Conservation (phyloP, 2,329 filamentous ascomycete species). For the Sporothrix dimorphospora region DNA sequence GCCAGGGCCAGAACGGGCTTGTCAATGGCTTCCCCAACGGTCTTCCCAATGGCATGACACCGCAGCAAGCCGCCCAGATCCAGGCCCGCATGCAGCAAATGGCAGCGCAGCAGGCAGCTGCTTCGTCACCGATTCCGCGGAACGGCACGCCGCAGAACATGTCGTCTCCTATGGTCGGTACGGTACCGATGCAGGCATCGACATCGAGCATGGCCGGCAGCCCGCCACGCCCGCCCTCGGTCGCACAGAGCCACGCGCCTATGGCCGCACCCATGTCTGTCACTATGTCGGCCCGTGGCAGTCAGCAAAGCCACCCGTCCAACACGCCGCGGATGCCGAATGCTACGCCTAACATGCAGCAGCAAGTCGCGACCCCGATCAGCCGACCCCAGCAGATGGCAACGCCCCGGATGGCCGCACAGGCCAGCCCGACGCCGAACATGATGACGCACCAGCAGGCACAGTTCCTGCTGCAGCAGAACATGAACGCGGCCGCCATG, state of each 20-base stretch:
- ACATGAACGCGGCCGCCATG: slow-evolving; percentile 41
- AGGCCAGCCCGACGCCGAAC: slow-evolving; percentile 63
- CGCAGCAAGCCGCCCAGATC: slow-evolving; percentile 45
- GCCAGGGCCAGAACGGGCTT: slow-evolving; percentile 50
- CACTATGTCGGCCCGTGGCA: slow-evolving; percentile 66
- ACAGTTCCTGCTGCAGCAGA: slow-evolving; percentile 55
- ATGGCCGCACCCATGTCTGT: slow-evolving; percentile 64
- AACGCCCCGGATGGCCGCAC: slow-evolving; percentile 55
- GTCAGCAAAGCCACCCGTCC: slow-evolving; percentile 67
- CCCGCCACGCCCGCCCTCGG: slow-evolving; percentile 67
- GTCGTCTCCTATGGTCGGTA: slow-evolving; percentile 67
- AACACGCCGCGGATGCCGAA: slow-evolving; percentile 66
- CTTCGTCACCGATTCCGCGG: slow-evolving; percentile 68
- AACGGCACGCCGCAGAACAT: slow-evolving; percentile 67
- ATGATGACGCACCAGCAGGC: slow-evolving; percentile 59
- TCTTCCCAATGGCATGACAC: slow-evolving; percentile 42
- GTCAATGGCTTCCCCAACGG: slow-evolving; percentile 43
- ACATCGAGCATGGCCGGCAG: slow-evolving; percentile 71
- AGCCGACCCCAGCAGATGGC: slow-evolving; percentile 50
- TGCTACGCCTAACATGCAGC: slow-evolving; percentile 64
- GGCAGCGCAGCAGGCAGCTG: slow-evolving; percentile 58
- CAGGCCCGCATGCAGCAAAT: slow-evolving; percentile 56
- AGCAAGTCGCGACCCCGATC: slow-evolving; percentile 56
- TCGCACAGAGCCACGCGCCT: slow-evolving; percentile 60
- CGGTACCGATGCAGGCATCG: slow-evolving; percentile 65